Percentiles rank a stretch among this genome's conserved stretches.
phyloP scores from a whole-genome alignment of 495 filamentous ascomycete genomes.

The Margaritispora aquatica region DNA sequence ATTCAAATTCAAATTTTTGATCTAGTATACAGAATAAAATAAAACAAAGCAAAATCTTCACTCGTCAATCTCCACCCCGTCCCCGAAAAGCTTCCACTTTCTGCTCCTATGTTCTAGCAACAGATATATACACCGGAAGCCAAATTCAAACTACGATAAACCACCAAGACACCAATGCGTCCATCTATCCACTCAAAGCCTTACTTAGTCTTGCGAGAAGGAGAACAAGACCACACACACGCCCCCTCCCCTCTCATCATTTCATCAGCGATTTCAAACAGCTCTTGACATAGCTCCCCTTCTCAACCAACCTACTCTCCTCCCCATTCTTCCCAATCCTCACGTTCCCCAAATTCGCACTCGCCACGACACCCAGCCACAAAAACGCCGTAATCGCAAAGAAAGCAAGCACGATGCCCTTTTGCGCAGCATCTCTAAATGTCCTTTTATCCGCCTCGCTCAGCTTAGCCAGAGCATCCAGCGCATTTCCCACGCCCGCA shows the following conservation, averaged over 20 bases:
- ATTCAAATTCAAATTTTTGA: no score
- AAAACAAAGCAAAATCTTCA: no score
- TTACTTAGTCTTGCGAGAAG: not conserved
- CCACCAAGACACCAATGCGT: not conserved
- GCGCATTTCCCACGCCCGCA: constrained; percentile 11
- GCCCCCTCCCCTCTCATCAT: not conserved
- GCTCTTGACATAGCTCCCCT: constrained; percentile 1
- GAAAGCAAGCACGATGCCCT: constrained; percentile 3
- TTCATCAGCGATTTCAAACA: not conserved
- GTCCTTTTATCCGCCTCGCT: not conserved
- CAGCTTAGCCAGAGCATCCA: constrained; percentile 9
- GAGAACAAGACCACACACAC: not conserved
- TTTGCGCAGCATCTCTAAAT: not conserved
- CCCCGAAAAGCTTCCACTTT: no score
- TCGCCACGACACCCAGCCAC: constrained; percentile 4
- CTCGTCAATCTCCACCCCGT: no score
- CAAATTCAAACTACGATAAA: not conserved
- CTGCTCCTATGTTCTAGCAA: no score
- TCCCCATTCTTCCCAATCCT: constrained; percentile 8
- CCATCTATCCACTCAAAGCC: not conserved
- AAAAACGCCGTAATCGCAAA: constrained; percentile 4
- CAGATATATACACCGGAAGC: no score
- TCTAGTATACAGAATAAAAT: no score
- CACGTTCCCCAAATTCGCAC: constrained; percentile 2
- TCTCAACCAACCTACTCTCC: not conserved